Conservation (phyloP, 441 rosid species). For the Populus trichocarpa region DNA sequence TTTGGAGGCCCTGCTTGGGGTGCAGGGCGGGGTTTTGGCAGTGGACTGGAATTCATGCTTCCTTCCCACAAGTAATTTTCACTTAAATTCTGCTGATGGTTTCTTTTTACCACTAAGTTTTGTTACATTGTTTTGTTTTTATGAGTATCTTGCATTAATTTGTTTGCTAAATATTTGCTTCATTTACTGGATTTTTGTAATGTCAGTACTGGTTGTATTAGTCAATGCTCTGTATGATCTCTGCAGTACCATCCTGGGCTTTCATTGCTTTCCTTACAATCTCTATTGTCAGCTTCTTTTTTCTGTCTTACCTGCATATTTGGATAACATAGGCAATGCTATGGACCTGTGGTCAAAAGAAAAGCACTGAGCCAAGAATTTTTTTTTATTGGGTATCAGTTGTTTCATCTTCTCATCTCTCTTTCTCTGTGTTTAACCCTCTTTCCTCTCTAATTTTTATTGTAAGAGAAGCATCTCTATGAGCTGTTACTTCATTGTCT, state of each 20-base stretch:
- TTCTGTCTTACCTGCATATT: background rate
- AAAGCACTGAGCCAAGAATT: background rate
- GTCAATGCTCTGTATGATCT: background rate
- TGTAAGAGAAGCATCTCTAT: background rate
- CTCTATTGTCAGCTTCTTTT: background rate
- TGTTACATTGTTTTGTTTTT: background rate
- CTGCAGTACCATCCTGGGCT: background rate
- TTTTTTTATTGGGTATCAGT: background rate
- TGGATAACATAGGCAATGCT: background rate
- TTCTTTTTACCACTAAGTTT: background rate
- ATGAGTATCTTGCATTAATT: background rate
- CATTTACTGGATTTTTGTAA: background rate
- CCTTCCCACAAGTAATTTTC: conserved; percentile 91
- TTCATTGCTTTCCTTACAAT: background rate
- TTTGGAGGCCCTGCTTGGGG: conserved; percentile 66
- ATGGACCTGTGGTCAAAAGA: background rate
- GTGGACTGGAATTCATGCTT: conserved; percentile 84
- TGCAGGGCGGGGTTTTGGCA: conserved; percentile 72
- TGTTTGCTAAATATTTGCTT: background rate
- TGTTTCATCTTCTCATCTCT: background rate
- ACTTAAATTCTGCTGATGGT: conserved; percentile 15
- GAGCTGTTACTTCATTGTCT: background rate
- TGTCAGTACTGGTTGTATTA: background rate
- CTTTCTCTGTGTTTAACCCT: background rate
- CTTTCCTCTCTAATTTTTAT: background rate